A percentile compares a stretch with the other conserved stretches of the same genome.
Conservation (phyloP, 148 eudicot species). For the Vaccinium darrowii region DNA sequence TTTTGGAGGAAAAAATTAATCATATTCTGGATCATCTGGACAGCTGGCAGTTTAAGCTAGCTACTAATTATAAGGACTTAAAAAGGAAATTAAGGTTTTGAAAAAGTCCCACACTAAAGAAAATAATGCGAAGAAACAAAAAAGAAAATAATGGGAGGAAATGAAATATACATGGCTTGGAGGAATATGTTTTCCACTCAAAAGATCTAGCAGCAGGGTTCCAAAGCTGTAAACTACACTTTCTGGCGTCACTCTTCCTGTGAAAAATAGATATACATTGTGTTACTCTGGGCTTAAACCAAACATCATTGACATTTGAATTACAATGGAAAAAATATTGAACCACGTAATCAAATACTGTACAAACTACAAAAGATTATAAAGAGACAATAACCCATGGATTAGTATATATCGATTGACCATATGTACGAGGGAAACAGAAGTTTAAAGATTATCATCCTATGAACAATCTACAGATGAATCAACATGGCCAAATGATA, state of each 20-base stretch:
- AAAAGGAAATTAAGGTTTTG: too few species aligned
- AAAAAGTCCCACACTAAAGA: not conserved
- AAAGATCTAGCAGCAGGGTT: slow-evolving; percentile 70
- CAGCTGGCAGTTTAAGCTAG: too few species aligned
- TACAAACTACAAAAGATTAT: not conserved
- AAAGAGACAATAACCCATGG: not conserved
- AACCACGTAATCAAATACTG: not conserved
- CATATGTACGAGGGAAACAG: not conserved
- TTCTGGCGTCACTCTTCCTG: slow-evolving; percentile 69
- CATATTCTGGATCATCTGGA: not conserved
- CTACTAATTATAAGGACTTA: too few species aligned
- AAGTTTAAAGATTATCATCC: not conserved
- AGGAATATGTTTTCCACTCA: slow-evolving; percentile 78
- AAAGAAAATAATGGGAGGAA: not conserved
- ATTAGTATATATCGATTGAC: not conserved
- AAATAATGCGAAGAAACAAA: not conserved
- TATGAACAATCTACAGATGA: not conserved
- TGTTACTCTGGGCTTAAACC: not conserved
- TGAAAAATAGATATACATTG: slow-evolving; percentile 1
- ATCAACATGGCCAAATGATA: not conserved
- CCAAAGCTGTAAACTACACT: slow-evolving; percentile 79
- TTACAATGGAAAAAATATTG: not conserved
- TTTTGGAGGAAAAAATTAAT: not conserved
- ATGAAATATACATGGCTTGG: slow-evolving; percentile 60
- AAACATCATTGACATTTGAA: not conserved